These are phyloP conservation scores for Phytophthora boehmeriae DNA, from an alignment of 352 stramenopile species.

Conservation along the genomic window DNA sequence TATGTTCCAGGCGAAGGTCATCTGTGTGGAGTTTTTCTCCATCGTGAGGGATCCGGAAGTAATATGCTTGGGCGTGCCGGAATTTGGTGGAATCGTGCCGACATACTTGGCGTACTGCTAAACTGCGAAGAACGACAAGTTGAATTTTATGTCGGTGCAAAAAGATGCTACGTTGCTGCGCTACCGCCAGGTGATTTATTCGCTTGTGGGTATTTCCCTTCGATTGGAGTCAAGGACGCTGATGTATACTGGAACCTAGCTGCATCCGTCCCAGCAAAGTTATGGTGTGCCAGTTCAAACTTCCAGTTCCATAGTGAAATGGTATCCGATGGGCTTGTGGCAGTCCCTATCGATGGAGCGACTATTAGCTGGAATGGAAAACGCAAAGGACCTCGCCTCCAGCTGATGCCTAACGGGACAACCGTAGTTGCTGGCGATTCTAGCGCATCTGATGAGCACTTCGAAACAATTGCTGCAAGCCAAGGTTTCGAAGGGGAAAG, in stretches of 20 bases:
- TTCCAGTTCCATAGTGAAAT: slow-evolving; percentile 67
- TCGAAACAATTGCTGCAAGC: slow-evolving; percentile 64
- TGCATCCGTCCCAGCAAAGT: slow-evolving; percentile 56
- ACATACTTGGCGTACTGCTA: slow-evolving; percentile 60
- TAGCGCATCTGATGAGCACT: slow-evolving; percentile 44
- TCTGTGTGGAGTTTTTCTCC: slow-evolving; percentile 43
- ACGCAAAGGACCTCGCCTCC: slow-evolving; percentile 54
- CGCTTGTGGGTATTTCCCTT: slow-evolving; percentile 49
- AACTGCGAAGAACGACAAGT: slow-evolving; percentile 70
- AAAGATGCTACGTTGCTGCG: slow-evolving; percentile 37
- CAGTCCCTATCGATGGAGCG: slow-evolving; percentile 58
- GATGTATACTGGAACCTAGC: slow-evolving; percentile 74
- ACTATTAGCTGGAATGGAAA: slow-evolving; percentile 71
- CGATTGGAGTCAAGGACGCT: slow-evolving; percentile 60
- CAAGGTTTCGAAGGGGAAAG: slow-evolving; percentile 55
- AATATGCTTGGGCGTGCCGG: slow-evolving; percentile 20
- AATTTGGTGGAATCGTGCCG: slow-evolving; percentile 40
- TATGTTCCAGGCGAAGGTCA: slow-evolving; percentile 21
- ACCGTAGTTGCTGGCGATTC: slow-evolving; percentile 63
- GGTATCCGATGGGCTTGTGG: slow-evolving; percentile 70
- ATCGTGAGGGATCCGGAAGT: slow-evolving; percentile 33
- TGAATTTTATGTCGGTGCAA: slow-evolving; percentile 59
- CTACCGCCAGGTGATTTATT: slow-evolving; percentile 28
- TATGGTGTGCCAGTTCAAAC: slow-evolving; percentile 54
- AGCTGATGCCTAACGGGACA: slow-evolving; percentile 54